Base-by-base conservation (phyloP, 768 basidiomycete genomes). In the Saitozyma sp. region DNA sequence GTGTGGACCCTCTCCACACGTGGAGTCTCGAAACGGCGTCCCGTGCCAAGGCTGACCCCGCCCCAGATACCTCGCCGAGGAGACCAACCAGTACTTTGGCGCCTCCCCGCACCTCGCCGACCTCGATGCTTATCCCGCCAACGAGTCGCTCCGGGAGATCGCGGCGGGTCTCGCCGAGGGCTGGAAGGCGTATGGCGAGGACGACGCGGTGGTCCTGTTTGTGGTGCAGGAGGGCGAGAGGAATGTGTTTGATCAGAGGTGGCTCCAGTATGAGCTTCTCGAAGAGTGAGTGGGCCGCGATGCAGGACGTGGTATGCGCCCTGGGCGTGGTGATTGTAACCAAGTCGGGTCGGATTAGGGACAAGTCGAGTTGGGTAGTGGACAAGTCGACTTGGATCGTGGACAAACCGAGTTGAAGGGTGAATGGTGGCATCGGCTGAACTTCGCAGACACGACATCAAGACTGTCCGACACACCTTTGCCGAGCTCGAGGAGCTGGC, bases 191-290 rank as follows among this genome's bases (percentile, higher is more conserved):
- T 95, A 94, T 71, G 72, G 68, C 9, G 61, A 69, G 37, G 54
- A 60, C 14, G 65, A 72, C 3, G 83, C 86, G 6, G 80, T 78
- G 43, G 85, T 98, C 37, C 82, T 98, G 11, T 91, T 98, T 71
- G 91, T 97, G n/a, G 86, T 91, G 0, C 93, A 94, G 71, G 84
- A 86, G 5, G 85, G 86, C 48, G 95, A 98, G 77, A 84, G 94
- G 43, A 99, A 99, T 78, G 85, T 95, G 6, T 98, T 97, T 75
- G 95, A 98, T 78, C 95, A 99, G 77, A 84, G 88, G 13, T 86
- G 84, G 82, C 80, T 98, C 20, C 92, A 98, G 79, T 96, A 91
- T 64, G 88, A 91, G 64, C 82, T 99, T 0, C 78, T 91, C 0
- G 86, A 92, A 70, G 85, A 80, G 92, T 92, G 74, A 53, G 84